phyloP scores from a whole-genome alignment of 2,329 filamentous ascomycete genomes.

The Penicillium verrucosum region DNA sequence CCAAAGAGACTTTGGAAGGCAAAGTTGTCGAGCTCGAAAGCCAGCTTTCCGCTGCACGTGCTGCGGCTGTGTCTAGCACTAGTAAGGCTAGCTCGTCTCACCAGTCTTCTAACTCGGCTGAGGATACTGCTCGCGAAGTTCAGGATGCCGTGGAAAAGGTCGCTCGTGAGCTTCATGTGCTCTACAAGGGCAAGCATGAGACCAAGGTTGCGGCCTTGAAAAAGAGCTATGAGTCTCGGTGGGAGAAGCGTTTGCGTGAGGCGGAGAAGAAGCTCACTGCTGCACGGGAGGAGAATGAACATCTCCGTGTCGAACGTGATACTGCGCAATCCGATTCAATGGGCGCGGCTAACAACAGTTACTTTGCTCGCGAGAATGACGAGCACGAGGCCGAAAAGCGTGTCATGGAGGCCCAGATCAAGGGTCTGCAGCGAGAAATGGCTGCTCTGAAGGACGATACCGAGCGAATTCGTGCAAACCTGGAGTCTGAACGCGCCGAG shows the following conservation, averaged over 20 bases:
- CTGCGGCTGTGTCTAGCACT: slow-evolving; percentile 24
- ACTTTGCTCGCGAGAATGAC: slow-evolving; percentile 50
- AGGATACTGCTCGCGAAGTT: slow-evolving; percentile 62
- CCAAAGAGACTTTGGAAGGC: slow-evolving; percentile 45
- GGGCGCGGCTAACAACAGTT: slow-evolving; percentile 46
- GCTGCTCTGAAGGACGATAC: slow-evolving; percentile 68
- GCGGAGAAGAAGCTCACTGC: slow-evolving; percentile 70
- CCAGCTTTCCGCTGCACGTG: slow-evolving; percentile 44
- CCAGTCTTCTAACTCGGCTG: slow-evolving; percentile 40
- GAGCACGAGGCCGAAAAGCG: slow-evolving; percentile 64
- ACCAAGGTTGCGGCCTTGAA: slow-evolving; percentile 89
- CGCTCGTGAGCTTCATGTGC: slow-evolving; percentile 83
- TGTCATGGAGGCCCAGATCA: slow-evolving; percentile 69
- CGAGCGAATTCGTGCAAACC: slow-evolving; percentile 57
- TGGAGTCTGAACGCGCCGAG: slow-evolving; percentile 51
- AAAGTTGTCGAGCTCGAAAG: slow-evolving; percentile 47
- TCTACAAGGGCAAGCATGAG: slow-evolving; percentile 98
- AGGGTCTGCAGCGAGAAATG: slow-evolving; percentile 71
- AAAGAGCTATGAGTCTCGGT: slow-evolving; percentile 75
- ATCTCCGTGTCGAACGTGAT: slow-evolving; percentile 64
- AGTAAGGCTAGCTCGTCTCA: slow-evolving; percentile 31
- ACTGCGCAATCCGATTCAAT: slow-evolving; percentile 59
- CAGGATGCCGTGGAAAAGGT: slow-evolving; percentile 86
- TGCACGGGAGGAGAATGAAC: slow-evolving; percentile 70
- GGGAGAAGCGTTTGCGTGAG: slow-evolving; percentile 82